phyloP scores from a whole-genome alignment of 805 yeast species.

The Cyberlindnera maritima region DNA sequence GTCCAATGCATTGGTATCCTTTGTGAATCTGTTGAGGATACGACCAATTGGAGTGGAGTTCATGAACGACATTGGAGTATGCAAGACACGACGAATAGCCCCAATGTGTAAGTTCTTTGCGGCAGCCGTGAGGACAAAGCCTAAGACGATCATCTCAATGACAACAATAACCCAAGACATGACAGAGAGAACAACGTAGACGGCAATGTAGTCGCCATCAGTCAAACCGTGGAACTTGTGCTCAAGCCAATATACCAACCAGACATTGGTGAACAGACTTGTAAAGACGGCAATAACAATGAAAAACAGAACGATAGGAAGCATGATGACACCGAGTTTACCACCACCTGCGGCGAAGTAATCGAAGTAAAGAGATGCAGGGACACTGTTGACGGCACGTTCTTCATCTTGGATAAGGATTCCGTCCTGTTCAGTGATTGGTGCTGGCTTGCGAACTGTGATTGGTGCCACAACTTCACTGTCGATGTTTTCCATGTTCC shows the following conservation, averaged over 20 bases:
- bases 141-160: slow-evolving; percentile 32
- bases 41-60: slow-evolving; percentile 62
- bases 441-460: not conserved
- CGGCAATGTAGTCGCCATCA: slow-evolving; percentile 62
- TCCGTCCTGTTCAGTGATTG: not conserved
- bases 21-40: slow-evolving; percentile 42
- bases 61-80: slow-evolving; percentile 76
- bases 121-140: slow-evolving; percentile 11
- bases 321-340: slow-evolving; percentile 33
- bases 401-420: slow-evolving; percentile 29
- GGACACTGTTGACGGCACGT: slow-evolving; percentile 37
- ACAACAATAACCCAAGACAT: slow-evolving; percentile 32
- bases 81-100: slow-evolving; percentile 54
- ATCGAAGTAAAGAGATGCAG: slow-evolving; percentile 31
- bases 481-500: not conserved
- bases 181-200: slow-evolving; percentile 53
- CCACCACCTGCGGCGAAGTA: slow-evolving; percentile 37
- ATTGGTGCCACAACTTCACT: not conserved
- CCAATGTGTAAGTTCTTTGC: slow-evolving; percentile 32
- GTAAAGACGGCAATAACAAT: slow-evolving; percentile 49
- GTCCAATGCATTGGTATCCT: slow-evolving; percentile 77
- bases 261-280: slow-evolving; percentile 61
- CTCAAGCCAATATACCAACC: slow-evolving; percentile 76
- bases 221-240: slow-evolving; percentile 43
- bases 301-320: slow-evolving; percentile 37